Evolutionary conservation across 306 rosid species (phyloP), one percentile per base, ranked within the genome.

Genomic region (Vigna angularis): DNA sequence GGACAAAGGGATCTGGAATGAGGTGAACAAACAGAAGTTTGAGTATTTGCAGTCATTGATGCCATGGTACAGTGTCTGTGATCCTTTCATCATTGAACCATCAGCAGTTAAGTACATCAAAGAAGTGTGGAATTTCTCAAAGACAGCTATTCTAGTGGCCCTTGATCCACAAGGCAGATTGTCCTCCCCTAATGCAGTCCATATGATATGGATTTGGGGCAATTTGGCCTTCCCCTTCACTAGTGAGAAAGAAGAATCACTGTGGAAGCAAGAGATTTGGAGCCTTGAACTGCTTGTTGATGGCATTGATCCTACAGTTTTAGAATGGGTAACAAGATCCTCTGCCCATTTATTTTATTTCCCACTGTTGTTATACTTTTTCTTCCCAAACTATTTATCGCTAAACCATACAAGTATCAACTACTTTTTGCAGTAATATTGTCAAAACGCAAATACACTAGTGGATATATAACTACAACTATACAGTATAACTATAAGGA

Each of bases 121-220:
- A 77, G 93, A 89, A 57, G 82, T 80, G 45, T 94, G 97, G 97
- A 66, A 82, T 49, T 94, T 80, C 75, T 68, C 86, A 48, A 92
- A 92, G 88, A 94, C 70, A 65, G 78, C 90, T 70, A 90, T 92
- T 72, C 15, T 94, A 20, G 98, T 92, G 36, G 82, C 92, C 36
- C 76, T 90, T 80, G 98, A 94, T 87, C 95, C 93, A 70, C 90
- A 83, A 40, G 98, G 97, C 2, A 92, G 69, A 66, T 91, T 94
- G 53, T 78, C 81, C 18, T 89, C 92, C 9, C 73, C 53, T 7
- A 94, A 94, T 87, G 97, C 97, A 26, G 69, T 84, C 57, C 90
- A 92, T 77, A 92, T 90, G 97, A 61, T 94, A 40, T 92, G 95
- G 93, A 91, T 94, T 52, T 94, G 97, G 97, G 97, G 91, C 0